Conservation (phyloP, 164 flowering plant species). For the Sedum album region DNA sequence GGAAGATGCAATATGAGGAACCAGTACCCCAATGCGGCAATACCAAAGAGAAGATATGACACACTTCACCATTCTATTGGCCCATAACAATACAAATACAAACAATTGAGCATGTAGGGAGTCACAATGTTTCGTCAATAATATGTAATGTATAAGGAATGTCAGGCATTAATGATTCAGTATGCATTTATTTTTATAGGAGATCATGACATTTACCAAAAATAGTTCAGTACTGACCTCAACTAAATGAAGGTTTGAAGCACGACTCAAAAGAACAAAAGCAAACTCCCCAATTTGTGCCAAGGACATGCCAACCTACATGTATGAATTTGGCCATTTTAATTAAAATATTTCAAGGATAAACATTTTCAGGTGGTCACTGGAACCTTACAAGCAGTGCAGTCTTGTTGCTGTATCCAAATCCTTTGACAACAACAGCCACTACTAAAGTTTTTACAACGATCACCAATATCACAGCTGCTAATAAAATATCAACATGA, state of each 20-base stretch:
- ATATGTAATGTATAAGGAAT: too few relatives aligned
- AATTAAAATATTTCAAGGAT: conserved; percentile 9
- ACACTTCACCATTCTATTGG: neutral
- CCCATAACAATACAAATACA: neutral
- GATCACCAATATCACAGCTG: conserved; percentile 81
- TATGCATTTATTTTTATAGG: neutral
- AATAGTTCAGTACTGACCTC: conserved; percentile 47
- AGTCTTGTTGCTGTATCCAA: conserved; percentile 79
- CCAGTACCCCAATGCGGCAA: neutral
- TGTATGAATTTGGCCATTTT: conserved; percentile 5
- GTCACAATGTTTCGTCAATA: too few relatives aligned
- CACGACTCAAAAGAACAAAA: conserved; percentile 94
- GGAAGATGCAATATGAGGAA: neutral
- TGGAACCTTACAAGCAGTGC: conserved; percentile 60
- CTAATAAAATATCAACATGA: conserved; percentile 87
- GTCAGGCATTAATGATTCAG: neutral
- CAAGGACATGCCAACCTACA: conserved; percentile 92
- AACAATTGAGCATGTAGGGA: neutral
- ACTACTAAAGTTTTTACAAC: conserved; percentile 66
- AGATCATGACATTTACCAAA: neutral
- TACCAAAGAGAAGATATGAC: neutral
- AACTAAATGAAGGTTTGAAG: conserved; percentile 87
- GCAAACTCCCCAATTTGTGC: conserved; percentile 98
- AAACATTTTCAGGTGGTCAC: conserved; percentile 2
- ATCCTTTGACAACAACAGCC: conserved; percentile 70